phyloP scores from a whole-genome alignment of 352 stramenopile species.

The Globisporangium canariense region DNA sequence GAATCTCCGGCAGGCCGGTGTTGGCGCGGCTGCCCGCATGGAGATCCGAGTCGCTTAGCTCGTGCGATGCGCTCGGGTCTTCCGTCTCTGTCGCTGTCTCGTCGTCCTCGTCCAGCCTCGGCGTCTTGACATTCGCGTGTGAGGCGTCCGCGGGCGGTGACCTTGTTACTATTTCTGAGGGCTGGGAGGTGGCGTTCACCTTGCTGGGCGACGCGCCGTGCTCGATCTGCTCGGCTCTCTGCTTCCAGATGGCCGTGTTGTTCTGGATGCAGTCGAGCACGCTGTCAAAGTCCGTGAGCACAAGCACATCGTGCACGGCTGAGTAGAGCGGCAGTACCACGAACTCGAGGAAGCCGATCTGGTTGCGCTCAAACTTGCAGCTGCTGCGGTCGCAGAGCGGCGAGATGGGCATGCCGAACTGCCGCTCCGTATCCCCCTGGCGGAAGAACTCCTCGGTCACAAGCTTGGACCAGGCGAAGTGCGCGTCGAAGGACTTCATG shows the following conservation, averaged over 20 bases:
- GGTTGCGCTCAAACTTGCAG: constrained; percentile 58
- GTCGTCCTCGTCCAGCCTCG: constrained; percentile 5
- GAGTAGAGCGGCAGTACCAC: constrained; percentile 65
- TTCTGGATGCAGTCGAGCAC: constrained; percentile 42
- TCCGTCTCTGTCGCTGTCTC: constrained; percentile 5
- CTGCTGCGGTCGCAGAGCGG: constrained; percentile 56
- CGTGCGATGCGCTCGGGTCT: background rate
- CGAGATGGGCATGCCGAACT: constrained; percentile 54
- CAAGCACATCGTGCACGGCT: constrained; percentile 44
- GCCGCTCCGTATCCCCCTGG: constrained; percentile 58
- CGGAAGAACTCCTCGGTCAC: constrained; percentile 68
- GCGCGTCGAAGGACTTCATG: constrained; percentile 55
- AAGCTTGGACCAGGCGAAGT: constrained; percentile 57
- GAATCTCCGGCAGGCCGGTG: background rate
- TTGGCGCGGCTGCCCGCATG: background rate
- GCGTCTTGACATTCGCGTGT: background rate
- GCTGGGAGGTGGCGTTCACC: background rate
- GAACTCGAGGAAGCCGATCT: constrained; percentile 75
- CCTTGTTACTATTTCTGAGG: too few relatives aligned
- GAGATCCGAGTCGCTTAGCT: background rate
- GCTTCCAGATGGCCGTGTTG: constrained; percentile 51
- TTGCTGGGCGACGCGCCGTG: background rate
- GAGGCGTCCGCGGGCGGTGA: background rate
- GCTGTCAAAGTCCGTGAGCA: constrained; percentile 38
- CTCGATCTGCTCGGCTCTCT: constrained; percentile 15